Conservation (phyloP, 2,329 filamentous ascomycete genomes). For the Diaporthe ampelina region DNA sequence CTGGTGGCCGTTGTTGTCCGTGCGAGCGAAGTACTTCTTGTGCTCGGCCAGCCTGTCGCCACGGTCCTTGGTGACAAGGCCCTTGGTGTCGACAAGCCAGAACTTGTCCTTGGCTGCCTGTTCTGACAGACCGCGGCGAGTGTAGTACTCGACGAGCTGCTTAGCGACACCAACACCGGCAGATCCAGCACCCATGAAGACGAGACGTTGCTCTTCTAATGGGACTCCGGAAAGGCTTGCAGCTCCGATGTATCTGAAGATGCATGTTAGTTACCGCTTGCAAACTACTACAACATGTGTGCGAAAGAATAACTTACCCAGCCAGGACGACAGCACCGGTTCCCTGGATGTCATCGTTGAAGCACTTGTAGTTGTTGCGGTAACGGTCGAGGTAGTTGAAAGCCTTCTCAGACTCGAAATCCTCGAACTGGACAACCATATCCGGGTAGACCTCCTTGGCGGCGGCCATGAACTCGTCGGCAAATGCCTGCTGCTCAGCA, state of each 20-base stretch:
- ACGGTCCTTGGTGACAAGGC: conserved; percentile 92
- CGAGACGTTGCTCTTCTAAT: conserved; percentile 89
- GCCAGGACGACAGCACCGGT: conserved; percentile 95
- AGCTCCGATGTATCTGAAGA: conserved; percentile 70
- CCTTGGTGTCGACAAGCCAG: conserved; percentile 97
- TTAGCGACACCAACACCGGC: conserved; percentile 98
- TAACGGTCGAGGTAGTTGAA: conserved; percentile 95
- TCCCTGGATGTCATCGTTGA: conserved; percentile 99
- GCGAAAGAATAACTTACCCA: conserved; percentile 68
- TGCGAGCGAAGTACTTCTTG: conserved; percentile 79
- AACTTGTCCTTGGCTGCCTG: conserved; percentile 91
- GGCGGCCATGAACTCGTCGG: conserved; percentile 98
- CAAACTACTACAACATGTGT: conserved; percentile 15
- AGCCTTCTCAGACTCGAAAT: conserved; percentile 93
- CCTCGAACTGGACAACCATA: conserved; percentile 91
- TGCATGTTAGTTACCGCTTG: conserved; percentile 51
- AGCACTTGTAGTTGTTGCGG: conserved; percentile 90
- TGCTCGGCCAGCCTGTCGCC: conserved; percentile 95
- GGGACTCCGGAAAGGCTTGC: conserved; percentile 90
- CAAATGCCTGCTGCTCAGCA: conserved; percentile 87
- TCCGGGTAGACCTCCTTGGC: conserved; percentile 79
- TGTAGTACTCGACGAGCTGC: conserved; percentile 98
- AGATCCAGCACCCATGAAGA: conserved; percentile 96
- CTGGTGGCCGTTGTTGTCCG: conserved; percentile 75
- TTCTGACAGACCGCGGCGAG: conserved; percentile 89